Percentiles rank a stretch among this genome's conserved stretches.
phyloP scores from a whole-genome alignment of 2,329 filamentous ascomycete species.

The Neonectria hederae region DNA sequence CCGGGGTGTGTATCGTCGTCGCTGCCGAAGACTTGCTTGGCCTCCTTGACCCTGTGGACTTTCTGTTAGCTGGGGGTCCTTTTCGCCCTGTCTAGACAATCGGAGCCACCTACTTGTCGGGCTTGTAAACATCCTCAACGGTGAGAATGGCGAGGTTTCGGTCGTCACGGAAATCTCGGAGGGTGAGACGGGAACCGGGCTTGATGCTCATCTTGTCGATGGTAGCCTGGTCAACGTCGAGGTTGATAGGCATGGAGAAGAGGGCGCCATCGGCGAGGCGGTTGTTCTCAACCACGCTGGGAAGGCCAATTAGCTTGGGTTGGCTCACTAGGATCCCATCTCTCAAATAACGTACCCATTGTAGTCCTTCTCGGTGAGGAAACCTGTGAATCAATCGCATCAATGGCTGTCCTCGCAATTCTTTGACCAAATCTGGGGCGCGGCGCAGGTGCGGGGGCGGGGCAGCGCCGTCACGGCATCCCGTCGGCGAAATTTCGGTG shows the following conservation, averaged over 20 bases:
- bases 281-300: conserved; percentile 86
- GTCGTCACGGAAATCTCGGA: conserved; percentile 96
- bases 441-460: conserved; percentile 39
- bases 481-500: conserved; percentile 29
- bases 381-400: conserved; percentile 66
- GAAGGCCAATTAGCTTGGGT: conserved; percentile 40
- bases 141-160: conserved; percentile 95
- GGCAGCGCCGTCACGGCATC: conserved; percentile 29
- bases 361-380: conserved; percentile 98
- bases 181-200: conserved; percentile 82
- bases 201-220: conserved; percentile 81
- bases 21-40: conserved; percentile 92
- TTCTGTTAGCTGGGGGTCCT: conserved; percentile 31
- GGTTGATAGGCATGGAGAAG: conserved; percentile 96
- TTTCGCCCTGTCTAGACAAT: background rate
- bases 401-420: conserved; percentile 24
- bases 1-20: conserved; percentile 91
- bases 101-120: conserved; percentile 80
- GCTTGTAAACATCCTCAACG: conserved; percentile 93
- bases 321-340: background rate
- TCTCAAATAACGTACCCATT: conserved; percentile 72
- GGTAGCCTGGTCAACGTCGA: conserved; percentile 80
- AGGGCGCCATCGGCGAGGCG: conserved; percentile 89
- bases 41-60: conserved; percentile 77
- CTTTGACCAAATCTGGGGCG: conserved; percentile 21